These are phyloP conservation scores for Pelagophyceae sp. DNA, from an alignment of 352 stramenopile species.

Conservation along the genomic window DNA sequence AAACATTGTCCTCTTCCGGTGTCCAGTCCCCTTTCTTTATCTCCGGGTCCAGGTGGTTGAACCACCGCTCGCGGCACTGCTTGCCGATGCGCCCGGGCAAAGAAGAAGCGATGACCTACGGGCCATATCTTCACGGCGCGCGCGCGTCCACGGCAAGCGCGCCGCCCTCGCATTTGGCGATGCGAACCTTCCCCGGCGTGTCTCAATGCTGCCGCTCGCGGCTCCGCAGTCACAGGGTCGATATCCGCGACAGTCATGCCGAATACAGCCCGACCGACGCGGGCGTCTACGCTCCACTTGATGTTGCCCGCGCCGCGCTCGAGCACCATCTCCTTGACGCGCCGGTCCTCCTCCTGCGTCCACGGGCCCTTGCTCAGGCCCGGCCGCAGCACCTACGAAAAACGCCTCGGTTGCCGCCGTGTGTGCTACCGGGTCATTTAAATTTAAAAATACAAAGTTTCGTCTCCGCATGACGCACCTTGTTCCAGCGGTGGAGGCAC, in stretches of 20 bases:
- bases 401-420: not conserved
- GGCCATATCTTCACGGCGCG: too few species aligned
- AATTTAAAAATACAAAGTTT: not conserved
- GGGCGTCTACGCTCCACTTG: too few species aligned
- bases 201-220: not conserved
- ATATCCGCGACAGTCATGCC: too few species aligned
- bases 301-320: slow-evolving; percentile 60
- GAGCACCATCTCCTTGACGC: slow-evolving; percentile 50
- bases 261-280: too few species aligned
- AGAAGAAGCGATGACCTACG: slow-evolving; percentile 73
- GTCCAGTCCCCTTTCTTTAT: slow-evolving; percentile 88
- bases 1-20: slow-evolving; percentile 78
- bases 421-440: slow-evolving; percentile 33
- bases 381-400: slow-evolving; percentile 79
- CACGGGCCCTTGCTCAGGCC: slow-evolving; percentile 86
- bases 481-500: slow-evolving; percentile 50
- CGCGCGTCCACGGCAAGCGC: slow-evolving; percentile 5
- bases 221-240: slow-evolving; percentile 43
- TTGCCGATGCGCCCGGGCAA: slow-evolving; percentile 77
- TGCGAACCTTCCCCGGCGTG: too few species aligned
- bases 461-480: too few species aligned
- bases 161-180: not conserved
- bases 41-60: slow-evolving; percentile 72
- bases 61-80: slow-evolving; percentile 74
- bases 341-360: slow-evolving; percentile 84